Percentiles rank a stretch among this genome's conserved stretches.
phyloP scores from a whole-genome alignment of 805 yeast genomes.

The Blastobotrys mokoenaii region DNA sequence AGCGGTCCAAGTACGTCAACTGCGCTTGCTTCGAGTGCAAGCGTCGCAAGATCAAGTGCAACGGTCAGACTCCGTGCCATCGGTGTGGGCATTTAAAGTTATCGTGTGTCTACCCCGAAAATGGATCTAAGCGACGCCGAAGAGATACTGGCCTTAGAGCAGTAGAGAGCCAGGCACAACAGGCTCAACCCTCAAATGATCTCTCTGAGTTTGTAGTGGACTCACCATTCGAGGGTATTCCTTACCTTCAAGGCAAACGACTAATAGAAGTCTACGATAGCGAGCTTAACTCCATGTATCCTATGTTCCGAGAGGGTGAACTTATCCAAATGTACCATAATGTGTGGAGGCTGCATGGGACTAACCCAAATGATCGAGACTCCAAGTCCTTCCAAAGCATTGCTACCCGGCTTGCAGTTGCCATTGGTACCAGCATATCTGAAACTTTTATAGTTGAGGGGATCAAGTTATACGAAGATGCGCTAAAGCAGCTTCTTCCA shows the following conservation, averaged over 20 bases:
- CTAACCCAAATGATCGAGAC: background rate
- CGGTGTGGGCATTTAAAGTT: conserved; percentile 16
- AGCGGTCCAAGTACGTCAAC: conserved; percentile 10
- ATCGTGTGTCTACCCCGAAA: conserved; percentile 15
- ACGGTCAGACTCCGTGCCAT: conserved; percentile 17
- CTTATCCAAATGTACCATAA: conserved; percentile 12
- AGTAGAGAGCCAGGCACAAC: background rate
- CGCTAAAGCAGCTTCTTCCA: background rate
- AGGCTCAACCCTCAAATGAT: background rate
- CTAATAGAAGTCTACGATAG: conserved; percentile 16
- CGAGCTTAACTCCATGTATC: conserved; percentile 22
- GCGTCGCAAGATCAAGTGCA: conserved; percentile 22
- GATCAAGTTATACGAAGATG: conserved; percentile 14
- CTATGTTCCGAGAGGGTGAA: conserved; percentile 18
- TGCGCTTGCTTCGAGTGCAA: conserved; percentile 18
- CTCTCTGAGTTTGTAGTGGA: background rate
- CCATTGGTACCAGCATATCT: conserved; percentile 17
- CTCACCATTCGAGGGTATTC: conserved; percentile 5
- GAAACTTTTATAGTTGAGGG: conserved; percentile 11
- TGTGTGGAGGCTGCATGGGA: background rate
- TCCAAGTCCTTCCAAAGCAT: background rate
- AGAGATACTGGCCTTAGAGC: background rate
- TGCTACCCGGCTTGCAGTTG: conserved; percentile 10
- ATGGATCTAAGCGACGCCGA: background rate
- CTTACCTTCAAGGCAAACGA: conserved; percentile 9